Percentiles rank a stretch among this genome's conserved stretches.
These are phyloP conservation scores for Pleurotus giganteus DNA, from an alignment of 768 basidiomycete genomes.

Conservation along the genomic window DNA sequence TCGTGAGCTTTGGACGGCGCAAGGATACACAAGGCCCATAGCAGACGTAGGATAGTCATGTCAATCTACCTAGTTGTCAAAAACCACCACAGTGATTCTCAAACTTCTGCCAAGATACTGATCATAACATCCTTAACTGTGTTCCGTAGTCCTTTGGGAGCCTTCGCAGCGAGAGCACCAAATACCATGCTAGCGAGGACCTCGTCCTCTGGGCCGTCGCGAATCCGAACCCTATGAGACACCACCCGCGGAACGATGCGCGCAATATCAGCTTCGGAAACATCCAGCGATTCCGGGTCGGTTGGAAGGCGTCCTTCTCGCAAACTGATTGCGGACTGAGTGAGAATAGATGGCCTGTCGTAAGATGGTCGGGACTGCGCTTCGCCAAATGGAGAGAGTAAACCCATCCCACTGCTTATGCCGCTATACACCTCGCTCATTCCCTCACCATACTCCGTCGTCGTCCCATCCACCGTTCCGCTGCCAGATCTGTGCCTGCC, in stretches of 20 bases:
- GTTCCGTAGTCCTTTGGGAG: constrained; percentile 16
- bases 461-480: background rate
- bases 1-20: constrained; percentile 86
- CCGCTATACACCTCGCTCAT: constrained; percentile 9
- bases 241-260: constrained; percentile 71
- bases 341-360: background rate
- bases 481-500: background rate
- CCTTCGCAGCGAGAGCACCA: constrained; percentile 39
- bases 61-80: background rate
- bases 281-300: constrained; percentile 36
- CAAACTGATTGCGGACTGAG: background rate
- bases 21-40: constrained; percentile 48
- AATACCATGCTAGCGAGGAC: constrained; percentile 61
- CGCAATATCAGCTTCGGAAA: constrained; percentile 74
- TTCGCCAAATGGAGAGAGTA: constrained; percentile 7
- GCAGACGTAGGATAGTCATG: background rate
- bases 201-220: constrained; percentile 70
- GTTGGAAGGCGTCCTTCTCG: background rate
- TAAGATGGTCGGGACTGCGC: background rate
- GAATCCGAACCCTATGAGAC: constrained; percentile 70
- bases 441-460: constrained; percentile 3
- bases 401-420: constrained; percentile 6
- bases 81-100: background rate
- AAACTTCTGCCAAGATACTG: constrained; percentile 51
- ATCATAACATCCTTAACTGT: constrained; percentile 71